Conservation (phyloP, 768 basidiomycete genomes). For the Phlebiopsis flavidoalba region DNA sequence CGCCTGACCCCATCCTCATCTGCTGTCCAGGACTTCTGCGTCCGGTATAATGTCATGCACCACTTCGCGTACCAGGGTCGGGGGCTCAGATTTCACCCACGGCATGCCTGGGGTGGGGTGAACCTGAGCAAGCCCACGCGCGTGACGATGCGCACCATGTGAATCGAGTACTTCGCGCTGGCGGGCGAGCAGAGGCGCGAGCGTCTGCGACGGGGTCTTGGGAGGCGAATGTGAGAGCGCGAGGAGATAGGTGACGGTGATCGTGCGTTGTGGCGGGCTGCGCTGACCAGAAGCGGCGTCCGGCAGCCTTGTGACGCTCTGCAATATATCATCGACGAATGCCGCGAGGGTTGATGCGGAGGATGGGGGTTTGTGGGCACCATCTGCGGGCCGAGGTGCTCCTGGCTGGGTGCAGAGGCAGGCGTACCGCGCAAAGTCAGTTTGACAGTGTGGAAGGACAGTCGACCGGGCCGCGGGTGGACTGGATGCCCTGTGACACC, state of each 20-base stretch:
- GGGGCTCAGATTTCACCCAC: constrained; percentile 72
- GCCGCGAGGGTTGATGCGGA: constrained; percentile 62
- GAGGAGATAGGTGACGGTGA: constrained; percentile 66
- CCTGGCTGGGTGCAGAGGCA: not conserved
- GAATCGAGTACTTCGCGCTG: not conserved
- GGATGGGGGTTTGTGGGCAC: constrained; percentile 82
- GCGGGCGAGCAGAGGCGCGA: constrained; percentile 57
- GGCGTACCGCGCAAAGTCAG: constrained; percentile 6
- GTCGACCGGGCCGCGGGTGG: constrained; percentile 70
- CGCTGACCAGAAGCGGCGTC: not conserved
- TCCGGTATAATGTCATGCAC: constrained; percentile 39
- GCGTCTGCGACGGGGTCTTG: constrained; percentile 70
- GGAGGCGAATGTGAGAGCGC: constrained; percentile 84
- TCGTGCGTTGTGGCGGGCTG: constrained; percentile 18
- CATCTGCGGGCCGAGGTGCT: constrained; percentile 64
- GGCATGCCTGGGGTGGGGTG: constrained; percentile 86
- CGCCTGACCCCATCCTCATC: constrained; percentile 25
- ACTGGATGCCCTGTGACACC: constrained; percentile 53
- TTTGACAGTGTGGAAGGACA: constrained; percentile 56
- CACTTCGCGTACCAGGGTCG: constrained; percentile 42
- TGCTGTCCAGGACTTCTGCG: constrained; percentile 43
- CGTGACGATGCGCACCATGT: constrained; percentile 26
- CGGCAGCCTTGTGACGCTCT: constrained; percentile 15
- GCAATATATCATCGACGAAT: constrained; percentile 50
- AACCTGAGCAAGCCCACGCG: constrained; percentile 54